Base-by-base conservation (phyloP, 257 asterid genomes). In the Penstemon davidsonii region DNA sequence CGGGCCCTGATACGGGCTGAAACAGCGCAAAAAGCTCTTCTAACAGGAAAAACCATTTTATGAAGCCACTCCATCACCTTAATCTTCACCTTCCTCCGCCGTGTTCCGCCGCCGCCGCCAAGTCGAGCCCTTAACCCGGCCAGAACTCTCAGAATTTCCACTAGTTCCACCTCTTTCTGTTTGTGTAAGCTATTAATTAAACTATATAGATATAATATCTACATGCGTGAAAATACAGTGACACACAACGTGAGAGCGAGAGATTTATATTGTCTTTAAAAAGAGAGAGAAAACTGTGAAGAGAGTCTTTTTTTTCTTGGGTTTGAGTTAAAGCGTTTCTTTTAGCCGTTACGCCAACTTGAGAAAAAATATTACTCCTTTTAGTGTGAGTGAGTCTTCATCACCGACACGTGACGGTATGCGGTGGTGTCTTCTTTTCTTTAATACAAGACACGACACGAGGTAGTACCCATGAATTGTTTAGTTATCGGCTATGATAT, bases 1-100 rank as follows among this genome's bases (percentile, higher is more conserved):
- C 81, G 89, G 72, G 87, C 81, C 68, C 80, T 91, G 41, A 83
- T 81, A 4, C 93, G 91, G 65, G 83, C 73, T 9, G 97, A 84
- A 57, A 88, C 84, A 54, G 88, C 59, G 63, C 80, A 73, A 93
- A 90, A 87, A 67, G 78, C 95, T 71, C 88, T 82, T 49, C 93
- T 73, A 47, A 91, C 88, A 33, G 97, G 97, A 66, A 88, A 88
- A 10, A 81, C 91, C 75, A 91, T 81, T 68, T 84, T 91, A 42
- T 80, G 87, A 93, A 88, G 87, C 91, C 83, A 87, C 73, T 87
- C 89, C 85, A 81, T 83, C 74, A 76, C 86, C 84, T 79, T 79
- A 33, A 67, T 74, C 84, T 68, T 86, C 69, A 76, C 82, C 79
- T 74, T 91, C 82, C 75, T 69, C 86, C 81, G 87, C 79, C 86